Base-by-base conservation (phyloP, 2,329 filamentous ascomycete genomes). In the Dothideomycetes sp. region DNA sequence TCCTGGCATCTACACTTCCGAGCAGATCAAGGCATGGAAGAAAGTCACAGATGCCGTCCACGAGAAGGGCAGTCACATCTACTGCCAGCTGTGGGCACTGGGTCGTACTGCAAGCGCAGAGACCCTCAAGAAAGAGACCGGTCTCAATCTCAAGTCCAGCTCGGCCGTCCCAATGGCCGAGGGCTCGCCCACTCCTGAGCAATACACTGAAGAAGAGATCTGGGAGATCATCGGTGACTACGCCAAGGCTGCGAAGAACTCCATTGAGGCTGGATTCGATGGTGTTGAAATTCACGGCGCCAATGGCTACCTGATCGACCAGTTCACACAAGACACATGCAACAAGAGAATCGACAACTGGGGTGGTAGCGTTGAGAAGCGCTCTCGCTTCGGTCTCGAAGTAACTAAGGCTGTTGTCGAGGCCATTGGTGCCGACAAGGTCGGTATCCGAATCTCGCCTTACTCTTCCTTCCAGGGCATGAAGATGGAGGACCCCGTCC, bases 381-480 rank as follows among this genome's bases (percentile, higher is more conserved):
- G 75, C 43, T 49, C 64, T 37, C 54, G 70, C 14, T 69, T 77
- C 44, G 64, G 59, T 0, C 42, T 77, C 7, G 73, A 77, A 47
- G 66, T 74, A 12, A 59, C 70, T 0, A 62, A 69, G 31, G 70
- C 70, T 0, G 66, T 75, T 3, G 56, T 60, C 0, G 56, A 61
- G 0, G 68, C 71, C 0, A 57, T 75, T 11, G 77, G 77, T 1
- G 53, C 68, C 0, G 67, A 77, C 1, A 62, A 63, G 10, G 64
- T 69, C 2, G 73, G 66, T 1, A 69, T 81, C 19, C 69, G 79
- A 2, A 55, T 84, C 3, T 73, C 66, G 3, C 79, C 79, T 0
- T 81, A 70, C 60, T 72, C 68, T 36, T 57, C 59, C 0, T 82
- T 77, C 59, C 75, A 82, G 44, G 69, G 68, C 22, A 79, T 83